Conservation (phyloP, 148 eudicot genomes). For the Simmondsia chinensis region DNA sequence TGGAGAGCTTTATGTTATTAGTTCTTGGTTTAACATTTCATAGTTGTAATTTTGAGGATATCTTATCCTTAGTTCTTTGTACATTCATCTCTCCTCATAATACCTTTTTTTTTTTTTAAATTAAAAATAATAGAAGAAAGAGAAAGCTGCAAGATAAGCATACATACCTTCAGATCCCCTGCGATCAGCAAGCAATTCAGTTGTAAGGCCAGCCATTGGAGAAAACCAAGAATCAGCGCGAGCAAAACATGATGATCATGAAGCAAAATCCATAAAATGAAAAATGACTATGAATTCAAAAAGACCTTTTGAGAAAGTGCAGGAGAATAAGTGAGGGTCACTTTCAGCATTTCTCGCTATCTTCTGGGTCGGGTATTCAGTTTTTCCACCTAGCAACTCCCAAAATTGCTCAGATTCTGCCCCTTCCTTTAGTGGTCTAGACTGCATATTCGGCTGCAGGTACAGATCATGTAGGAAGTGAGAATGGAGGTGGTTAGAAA, state of each 20-base stretch:
- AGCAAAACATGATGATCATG: too few species aligned
- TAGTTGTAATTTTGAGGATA: too few species aligned
- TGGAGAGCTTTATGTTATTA: too few species aligned
- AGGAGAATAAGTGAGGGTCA: conserved; percentile 86
- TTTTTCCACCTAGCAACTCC: conserved; percentile 77
- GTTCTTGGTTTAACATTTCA: too few species aligned
- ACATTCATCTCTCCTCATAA: too few species aligned
- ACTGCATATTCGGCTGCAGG: conserved; percentile 81
- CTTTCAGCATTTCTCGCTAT: conserved; percentile 56
- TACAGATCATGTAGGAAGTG: conserved; percentile 4
- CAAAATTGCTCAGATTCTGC: conserved; percentile 78
- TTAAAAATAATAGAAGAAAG: too few species aligned
- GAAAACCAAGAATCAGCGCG: conserved; percentile 9
- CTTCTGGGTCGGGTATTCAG: conserved; percentile 78
- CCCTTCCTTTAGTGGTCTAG: conserved; percentile 82
- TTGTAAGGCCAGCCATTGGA: conserved; percentile 14
- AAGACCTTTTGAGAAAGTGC: conserved; percentile 67
- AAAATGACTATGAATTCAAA: background rate
- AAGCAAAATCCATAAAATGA: too few species aligned
- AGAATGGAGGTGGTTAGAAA: too few species aligned
- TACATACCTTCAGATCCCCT: conserved; percentile 79
- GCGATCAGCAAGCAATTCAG: conserved; percentile 18
- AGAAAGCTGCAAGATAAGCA: background rate
- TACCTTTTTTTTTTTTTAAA: too few species aligned
- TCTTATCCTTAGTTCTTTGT: too few species aligned